Conservation (phyloP, 768 basidiomycete species). For the Leccinum longicurvipes region DNA sequence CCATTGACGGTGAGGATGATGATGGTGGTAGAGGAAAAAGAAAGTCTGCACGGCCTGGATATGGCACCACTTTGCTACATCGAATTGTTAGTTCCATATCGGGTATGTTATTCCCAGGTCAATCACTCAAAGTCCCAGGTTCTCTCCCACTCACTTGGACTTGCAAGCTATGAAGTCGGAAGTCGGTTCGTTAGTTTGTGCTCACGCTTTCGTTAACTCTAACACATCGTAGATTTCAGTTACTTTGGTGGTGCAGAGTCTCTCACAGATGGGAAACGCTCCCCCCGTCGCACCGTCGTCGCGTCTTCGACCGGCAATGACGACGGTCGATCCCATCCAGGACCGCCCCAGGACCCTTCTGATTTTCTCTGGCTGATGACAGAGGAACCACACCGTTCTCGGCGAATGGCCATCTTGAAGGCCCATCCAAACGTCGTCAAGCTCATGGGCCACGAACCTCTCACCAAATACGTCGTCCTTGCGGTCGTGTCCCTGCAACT, state of each 20-base stretch:
- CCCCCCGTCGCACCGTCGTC: conserved; percentile 50
- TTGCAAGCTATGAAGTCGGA: conserved; percentile 14
- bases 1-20: too few species aligned
- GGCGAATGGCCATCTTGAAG: conserved; percentile 87
- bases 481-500: conserved; percentile 80
- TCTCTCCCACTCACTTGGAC: background rate
- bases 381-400: conserved; percentile 92
- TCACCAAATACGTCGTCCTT: conserved; percentile 89
- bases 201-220: background rate
- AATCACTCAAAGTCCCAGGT: background rate
- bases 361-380: conserved; percentile 98
- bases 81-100: conserved; percentile 2
- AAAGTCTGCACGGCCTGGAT: too few species aligned
- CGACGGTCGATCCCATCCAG: conserved; percentile 41
- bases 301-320: conserved; percentile 37
- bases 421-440: conserved; percentile 94
- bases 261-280: conserved; percentile 50
- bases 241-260: conserved; percentile 84
- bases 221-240: conserved; percentile 57
- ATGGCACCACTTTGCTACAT: conserved; percentile 25
- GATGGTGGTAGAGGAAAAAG: background rate
- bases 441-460: conserved; percentile 92
- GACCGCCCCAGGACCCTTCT: conserved; percentile 66
- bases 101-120: conserved; percentile 26
- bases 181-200: conserved; percentile 17